These are phyloP conservation scores for Curvularia sp. DNA, from an alignment of 2,329 filamentous ascomycete species.

Conservation along the genomic window DNA sequence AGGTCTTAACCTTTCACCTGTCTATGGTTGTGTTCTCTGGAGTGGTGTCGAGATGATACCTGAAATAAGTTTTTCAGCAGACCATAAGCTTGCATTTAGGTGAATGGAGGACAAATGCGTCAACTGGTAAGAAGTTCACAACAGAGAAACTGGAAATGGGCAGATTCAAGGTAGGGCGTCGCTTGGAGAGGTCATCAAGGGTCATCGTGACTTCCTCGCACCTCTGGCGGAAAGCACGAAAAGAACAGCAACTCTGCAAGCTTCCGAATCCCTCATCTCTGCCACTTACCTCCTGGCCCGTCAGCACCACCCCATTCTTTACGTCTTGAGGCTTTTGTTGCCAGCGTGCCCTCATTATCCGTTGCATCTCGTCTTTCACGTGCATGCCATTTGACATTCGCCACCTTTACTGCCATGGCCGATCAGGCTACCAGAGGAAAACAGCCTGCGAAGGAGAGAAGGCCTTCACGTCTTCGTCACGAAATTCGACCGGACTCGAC, in stretches of 20 bases:
- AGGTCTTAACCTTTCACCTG: neutral
- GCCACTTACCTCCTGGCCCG: slow-evolving; percentile 1
- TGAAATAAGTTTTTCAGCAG: neutral
- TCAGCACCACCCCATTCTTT: neutral
- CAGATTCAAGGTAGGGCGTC: neutral
- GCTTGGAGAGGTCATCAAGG: neutral
- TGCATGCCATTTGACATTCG: neutral
- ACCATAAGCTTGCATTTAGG: neutral
- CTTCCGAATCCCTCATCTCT: slow-evolving; percentile 11
- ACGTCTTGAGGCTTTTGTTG: neutral
- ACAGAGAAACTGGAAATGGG: neutral
- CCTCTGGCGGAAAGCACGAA: slow-evolving; percentile 20
- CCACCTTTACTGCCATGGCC: slow-evolving; percentile 18
- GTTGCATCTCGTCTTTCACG: neutral
- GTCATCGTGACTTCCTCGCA: slow-evolving; percentile 24
- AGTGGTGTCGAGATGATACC: neutral
- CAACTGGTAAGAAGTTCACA: neutral
- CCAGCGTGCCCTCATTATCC: neutral
- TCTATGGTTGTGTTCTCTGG: neutral
- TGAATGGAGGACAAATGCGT: neutral
- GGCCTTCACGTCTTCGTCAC: slow-evolving; percentile 34
- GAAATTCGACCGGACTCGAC: slow-evolving; percentile 25
- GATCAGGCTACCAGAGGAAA: slow-evolving; percentile 16
- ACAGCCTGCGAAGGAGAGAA: slow-evolving; percentile 10
- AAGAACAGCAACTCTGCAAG: slow-evolving; percentile 21